Base-by-base conservation (phyloP, 2,329 filamentous ascomycete species). In the Sporothrix schenckii region DNA sequence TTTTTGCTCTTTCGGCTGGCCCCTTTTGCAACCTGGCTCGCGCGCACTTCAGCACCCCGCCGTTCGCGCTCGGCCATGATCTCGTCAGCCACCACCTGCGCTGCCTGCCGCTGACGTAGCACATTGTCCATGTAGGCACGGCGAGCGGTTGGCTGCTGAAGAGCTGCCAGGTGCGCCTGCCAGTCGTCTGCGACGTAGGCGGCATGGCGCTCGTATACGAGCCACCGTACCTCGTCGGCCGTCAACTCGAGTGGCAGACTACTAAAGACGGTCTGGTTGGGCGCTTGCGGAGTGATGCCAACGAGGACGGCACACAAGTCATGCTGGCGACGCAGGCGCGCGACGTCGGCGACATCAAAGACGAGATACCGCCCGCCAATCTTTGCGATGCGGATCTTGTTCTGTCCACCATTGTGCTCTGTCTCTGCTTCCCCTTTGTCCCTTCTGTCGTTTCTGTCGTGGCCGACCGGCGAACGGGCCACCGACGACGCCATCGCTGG, bases 201-300 rank as follows among this genome's bases (percentile, higher is more conserved):
- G 54, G 89, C 94, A 75, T 89, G 87, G 71, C 87, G 88, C 75
- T 90, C 90, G 74, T 93, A 90, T 71, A 97, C 89, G 39, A 99
- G 85, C 69, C 95, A 81, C 73, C 89, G 87, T 4, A 91, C 94
- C 82, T 99, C 95, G 81, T 98, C 95, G 1, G 92, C 90, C 83
- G 95, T 92, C 58, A 99, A 84, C 82, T 97, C 91, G 34, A 98
- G 82, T 2, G 95, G 95, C 66, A 98, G 82, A 60, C 94, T 92
- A 71, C 94, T 87, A 78, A 98, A 98, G 71, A 97, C 87, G 81
- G 97, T 98, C 81, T 99, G 95, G 75, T 96, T 94, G 6, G 94
- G 93, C 70, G 93, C 90, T 80, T 98, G 94, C 1, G 95, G 94
- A 41, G 97, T 88, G 9, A 92, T 94, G 70, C 95, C 95, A 72